Conservation (phyloP, 768 basidiomycete species). For the Collybiopsis luxurians region DNA sequence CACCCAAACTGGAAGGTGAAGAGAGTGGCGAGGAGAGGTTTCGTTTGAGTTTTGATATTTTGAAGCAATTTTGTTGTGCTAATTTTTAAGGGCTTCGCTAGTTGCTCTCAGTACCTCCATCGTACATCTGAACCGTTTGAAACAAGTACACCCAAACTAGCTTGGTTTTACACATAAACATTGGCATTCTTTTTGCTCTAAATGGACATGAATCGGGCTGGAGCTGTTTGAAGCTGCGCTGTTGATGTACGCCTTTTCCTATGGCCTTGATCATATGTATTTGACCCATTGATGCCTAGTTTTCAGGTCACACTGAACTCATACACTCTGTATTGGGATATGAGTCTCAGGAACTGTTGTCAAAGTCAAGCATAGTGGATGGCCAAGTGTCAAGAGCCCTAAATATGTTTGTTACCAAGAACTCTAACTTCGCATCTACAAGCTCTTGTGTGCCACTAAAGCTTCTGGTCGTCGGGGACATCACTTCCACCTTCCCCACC, state of each 20-base stretch:
- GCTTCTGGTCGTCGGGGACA: not conserved
- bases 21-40: constrained; percentile 26
- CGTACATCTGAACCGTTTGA: not conserved
- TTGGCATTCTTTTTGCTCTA: constrained; percentile 29
- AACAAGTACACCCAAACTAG: not conserved
- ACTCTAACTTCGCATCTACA: not conserved
- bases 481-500: not conserved
- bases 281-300: not conserved
- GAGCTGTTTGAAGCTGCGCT: constrained; percentile 34
- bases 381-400: not conserved
- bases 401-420: not conserved
- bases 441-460: not conserved
- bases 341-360: not conserved
- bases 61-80: not conserved
- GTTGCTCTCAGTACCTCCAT: not conserved
- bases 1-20: constrained; percentile 20
- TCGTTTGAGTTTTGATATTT: constrained; percentile 17
- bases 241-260: constrained; percentile 25
- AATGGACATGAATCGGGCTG: constrained; percentile 33
- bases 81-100: not conserved
- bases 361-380: not conserved
- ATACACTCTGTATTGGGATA: not conserved
- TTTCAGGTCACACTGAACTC: not conserved
- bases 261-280: not conserved
- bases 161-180: constrained; percentile 24